Evolutionary conservation across 345 rosid species (phyloP), one percentile per base, ranked within the genome.

Genomic region (Aethionema arabicum): DNA sequence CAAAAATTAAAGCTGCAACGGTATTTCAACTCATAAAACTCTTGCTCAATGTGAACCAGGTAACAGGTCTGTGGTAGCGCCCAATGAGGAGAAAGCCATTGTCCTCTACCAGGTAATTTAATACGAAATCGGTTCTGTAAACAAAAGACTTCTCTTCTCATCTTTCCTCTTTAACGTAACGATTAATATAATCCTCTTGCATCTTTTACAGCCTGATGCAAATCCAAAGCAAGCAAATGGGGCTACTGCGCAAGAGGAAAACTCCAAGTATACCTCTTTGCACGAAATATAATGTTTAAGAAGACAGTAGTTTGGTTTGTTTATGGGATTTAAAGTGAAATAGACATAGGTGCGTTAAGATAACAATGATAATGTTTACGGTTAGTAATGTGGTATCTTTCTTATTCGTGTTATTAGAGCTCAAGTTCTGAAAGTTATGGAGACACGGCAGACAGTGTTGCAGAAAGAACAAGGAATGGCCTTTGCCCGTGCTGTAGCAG

Each of bases 391-490:
- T 21, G 1, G 27, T 59, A 49, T 44, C 45, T 66, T 29, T 49
- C n/a, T 44, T 36, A 32, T 44, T 11, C 11, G 6, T n/a, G 32
- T 68, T 13, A 64, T 45, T 69, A 95, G 97, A 80, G 85, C 78
- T 66, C 92, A 95, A 76, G 96, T 90, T 63, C 57, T 85, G 81
- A 88, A 82, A 82, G 96, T 86, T 69, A 73, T 95, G 65, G 97
- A 88, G 84, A 83, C 92, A 40, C 82, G 99, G 51, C 86, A 60
- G 80, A 75, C 72, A 48, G 79, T 76, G 66, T 77, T 95, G 63
- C 97, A 82, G 81, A 90, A 90, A 74, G 99, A 95, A 80, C 99
- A 95, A 82, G 99, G 97, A 35, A 95, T 95, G 99, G 97, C 97
- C 69, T 95, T 95, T 75, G 99, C 99, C 45, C 95, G 96, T 67